A percentile compares a stretch with the other conserved stretches of the same genome.
Evolutionary conservation across 495 filamentous ascomycete genomes (phyloP).

Genomic region (Penicillium argentinense): DNA sequence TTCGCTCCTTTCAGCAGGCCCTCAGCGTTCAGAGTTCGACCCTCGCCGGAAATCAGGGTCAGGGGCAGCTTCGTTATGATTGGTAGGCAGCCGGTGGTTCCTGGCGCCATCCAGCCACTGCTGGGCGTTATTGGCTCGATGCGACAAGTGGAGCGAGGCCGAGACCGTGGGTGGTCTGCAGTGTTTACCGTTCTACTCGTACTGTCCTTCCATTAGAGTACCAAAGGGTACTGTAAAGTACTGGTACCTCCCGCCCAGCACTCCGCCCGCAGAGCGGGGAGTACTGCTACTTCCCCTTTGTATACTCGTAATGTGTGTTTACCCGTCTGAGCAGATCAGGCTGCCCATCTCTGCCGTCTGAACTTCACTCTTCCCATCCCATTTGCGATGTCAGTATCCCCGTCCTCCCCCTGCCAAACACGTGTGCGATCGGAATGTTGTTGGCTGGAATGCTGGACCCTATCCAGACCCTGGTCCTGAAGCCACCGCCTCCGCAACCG

Average conservation of each 20-base stretch:
- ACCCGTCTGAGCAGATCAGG: too few species aligned
- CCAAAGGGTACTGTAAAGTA: too few species aligned
- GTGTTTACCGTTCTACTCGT: background rate
- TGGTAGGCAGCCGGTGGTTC: conserved; percentile 13
- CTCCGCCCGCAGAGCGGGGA: too few species aligned
- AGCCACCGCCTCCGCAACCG: too few species aligned
- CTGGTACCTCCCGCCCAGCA: conserved; percentile 3
- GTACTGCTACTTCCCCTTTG: too few species aligned
- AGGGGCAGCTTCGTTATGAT: conserved; percentile 9
- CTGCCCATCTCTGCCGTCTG: background rate
- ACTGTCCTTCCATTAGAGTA: too few species aligned
- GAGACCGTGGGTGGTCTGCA: background rate
- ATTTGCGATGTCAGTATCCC: background rate
- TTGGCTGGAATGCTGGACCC: background rate
- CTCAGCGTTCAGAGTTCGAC: too few species aligned
- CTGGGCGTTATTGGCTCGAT: conserved; percentile 9
- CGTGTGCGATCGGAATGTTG: conserved; percentile 16
- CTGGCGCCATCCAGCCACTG: conserved; percentile 4
- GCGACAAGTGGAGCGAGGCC: background rate
- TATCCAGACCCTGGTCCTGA: conserved; percentile 2
- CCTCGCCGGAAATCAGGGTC: too few species aligned
- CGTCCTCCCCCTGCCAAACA: conserved; percentile 8
- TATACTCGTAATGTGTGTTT: too few species aligned
- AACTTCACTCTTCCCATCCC: background rate
- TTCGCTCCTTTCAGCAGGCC: conserved; percentile 6